Conservation (phyloP, 2,329 filamentous ascomycete species). For the Rhynchosporium graminicola region DNA sequence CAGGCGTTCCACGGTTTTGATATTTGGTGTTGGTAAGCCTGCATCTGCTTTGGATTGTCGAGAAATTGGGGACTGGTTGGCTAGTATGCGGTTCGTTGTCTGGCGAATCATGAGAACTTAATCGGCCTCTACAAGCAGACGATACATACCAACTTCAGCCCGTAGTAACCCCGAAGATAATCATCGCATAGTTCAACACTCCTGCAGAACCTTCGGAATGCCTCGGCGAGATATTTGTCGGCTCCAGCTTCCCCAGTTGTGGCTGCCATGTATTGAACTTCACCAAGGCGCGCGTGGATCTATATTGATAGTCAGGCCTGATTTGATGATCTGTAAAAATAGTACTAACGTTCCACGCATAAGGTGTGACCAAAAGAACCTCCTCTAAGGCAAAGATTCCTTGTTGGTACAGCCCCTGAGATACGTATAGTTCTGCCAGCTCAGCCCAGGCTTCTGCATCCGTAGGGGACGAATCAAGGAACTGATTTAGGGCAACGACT, state of each 20-base stretch:
- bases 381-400: conserved; percentile 89
- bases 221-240: conserved; percentile 64
- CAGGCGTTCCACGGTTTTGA: conserved; percentile 63
- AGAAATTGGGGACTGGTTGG: conserved; percentile 45
- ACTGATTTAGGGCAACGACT: conserved; percentile 68
- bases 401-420: conserved; percentile 76
- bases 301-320: conserved; percentile 45
- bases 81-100: conserved; percentile 46
- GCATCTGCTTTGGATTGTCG: conserved; percentile 50
- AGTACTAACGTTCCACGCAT: conserved; percentile 85
- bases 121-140: conserved; percentile 5
- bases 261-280: conserved; percentile 74
- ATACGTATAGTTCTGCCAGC: conserved; percentile 81
- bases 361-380: conserved; percentile 80
- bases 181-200: conserved; percentile 93
- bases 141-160: conserved; percentile 71
- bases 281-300: conserved; percentile 85
- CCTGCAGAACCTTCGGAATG: conserved; percentile 82
- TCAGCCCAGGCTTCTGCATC: conserved; percentile 95
- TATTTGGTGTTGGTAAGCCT: conserved; percentile 53
- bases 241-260: conserved; percentile 45
- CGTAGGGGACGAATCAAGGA: conserved; percentile 82
- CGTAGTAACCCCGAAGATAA: conserved; percentile 91
- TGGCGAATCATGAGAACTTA: conserved; percentile 34
- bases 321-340: conserved; percentile 1